phyloP scores from a whole-genome alignment of 345 rosid genomes.

The Hypericum perforatum region DNA sequence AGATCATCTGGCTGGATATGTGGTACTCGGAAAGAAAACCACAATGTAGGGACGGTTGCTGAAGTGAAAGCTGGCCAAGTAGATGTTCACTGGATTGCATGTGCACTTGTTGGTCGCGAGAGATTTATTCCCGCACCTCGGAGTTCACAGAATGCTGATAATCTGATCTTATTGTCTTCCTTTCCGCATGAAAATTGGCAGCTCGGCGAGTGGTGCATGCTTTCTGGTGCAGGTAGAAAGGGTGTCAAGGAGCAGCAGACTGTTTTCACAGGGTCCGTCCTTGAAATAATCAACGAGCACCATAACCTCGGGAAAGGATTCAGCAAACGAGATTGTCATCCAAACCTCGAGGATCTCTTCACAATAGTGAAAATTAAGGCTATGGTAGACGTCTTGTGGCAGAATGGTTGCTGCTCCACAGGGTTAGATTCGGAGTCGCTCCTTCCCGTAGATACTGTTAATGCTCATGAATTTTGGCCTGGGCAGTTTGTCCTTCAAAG shows the following conservation, averaged over 20 bases:
- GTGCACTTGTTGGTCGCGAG: conserved; percentile 29
- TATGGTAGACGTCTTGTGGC: conserved; percentile 75
- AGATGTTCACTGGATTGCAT: conserved; percentile 76
- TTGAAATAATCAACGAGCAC: conserved; percentile 13
- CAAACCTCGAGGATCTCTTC: conserved; percentile 34
- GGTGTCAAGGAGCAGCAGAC: too few species aligned
- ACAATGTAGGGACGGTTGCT: conserved; percentile 57
- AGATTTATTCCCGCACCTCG: conserved; percentile 40
- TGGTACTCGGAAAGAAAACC: conserved; percentile 55
- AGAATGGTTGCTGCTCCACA: conserved; percentile 50
- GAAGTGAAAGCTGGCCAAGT: conserved; percentile 54
- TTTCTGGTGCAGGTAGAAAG: conserved; percentile 35
- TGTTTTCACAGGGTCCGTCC: conserved; percentile 15
- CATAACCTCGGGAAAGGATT: conserved; percentile 26
- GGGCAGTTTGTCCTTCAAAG: conserved; percentile 72
- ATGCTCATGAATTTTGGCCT: conserved; percentile 86
- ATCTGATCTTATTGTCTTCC: conserved; percentile 48
- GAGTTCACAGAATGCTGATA: conserved; percentile 41
- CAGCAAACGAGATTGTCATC: conserved; percentile 20
- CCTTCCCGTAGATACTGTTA: conserved; percentile 47
- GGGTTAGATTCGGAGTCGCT: conserved; percentile 52
- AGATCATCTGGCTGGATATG: conserved; percentile 70
- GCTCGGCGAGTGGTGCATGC: conserved; percentile 88
- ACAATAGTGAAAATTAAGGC: conserved; percentile 53
- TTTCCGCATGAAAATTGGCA: conserved; percentile 81